Evolutionary conservation across 345 rosid species (phyloP).

Genomic region (Dimocarpus longan): DNA sequence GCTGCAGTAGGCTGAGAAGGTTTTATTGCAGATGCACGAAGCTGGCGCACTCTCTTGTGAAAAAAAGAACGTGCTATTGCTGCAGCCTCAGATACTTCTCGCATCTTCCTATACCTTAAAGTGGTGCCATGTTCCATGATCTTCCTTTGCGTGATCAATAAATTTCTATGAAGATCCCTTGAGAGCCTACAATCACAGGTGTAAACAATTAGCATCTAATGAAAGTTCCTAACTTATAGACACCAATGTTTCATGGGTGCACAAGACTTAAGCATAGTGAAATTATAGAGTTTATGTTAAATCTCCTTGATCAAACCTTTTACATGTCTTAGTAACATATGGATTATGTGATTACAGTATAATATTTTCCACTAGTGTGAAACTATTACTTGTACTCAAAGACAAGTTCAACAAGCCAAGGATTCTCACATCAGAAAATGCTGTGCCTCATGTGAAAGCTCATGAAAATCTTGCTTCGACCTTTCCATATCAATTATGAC

Average conservation of each 20-base stretch:
- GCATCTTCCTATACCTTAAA: conserved; percentile 50
- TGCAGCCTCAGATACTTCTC: conserved; percentile 62
- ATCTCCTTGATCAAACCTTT: neutral
- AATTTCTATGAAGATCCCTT: conserved; percentile 54
- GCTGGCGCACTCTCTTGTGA: conserved; percentile 64
- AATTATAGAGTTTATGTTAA: neutral
- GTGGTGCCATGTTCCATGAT: conserved; percentile 51
- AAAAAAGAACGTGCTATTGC: conserved; percentile 56
- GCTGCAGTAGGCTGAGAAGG: conserved; percentile 35
- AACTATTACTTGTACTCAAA: conserved; percentile 7
- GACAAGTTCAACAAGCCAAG: conserved; percentile 12
- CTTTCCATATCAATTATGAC: conserved; percentile 84
- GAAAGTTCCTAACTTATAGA: neutral
- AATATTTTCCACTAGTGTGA: neutral
- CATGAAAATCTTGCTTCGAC: conserved; percentile 65
- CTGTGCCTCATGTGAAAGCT: conserved; percentile 49
- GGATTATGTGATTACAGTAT: neutral
- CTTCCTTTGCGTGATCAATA: conserved; percentile 51
- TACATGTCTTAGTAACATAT: neutral
- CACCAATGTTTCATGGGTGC: neutral
- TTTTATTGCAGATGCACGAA: conserved; percentile 49
- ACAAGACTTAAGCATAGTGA: neutral
- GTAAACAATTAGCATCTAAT: conserved; percentile 3
- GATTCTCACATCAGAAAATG: conserved; percentile 53
- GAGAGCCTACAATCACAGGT: conserved; percentile 53